Conservation (phyloP, 2,329 filamentous ascomycete genomes). For the Orbilia javanica region DNA sequence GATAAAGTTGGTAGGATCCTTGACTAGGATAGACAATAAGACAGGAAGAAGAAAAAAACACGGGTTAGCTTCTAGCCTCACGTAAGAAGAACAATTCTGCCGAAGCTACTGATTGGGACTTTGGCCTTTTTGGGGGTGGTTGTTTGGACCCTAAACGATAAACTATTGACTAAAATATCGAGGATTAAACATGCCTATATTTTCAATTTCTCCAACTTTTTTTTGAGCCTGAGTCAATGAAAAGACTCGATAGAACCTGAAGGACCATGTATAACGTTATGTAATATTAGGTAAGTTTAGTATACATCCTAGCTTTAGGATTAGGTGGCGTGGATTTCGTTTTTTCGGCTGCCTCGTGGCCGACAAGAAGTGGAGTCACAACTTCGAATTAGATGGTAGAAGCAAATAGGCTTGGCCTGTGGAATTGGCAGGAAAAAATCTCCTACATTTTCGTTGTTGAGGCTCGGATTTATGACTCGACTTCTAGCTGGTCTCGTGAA, state of each 20-base stretch:
- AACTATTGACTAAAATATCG: not conserved
- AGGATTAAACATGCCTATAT: not conserved
- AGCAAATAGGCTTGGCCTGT: not conserved
- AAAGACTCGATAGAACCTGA: not conserved
- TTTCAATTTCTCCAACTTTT: not conserved
- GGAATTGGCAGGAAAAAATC: not conserved
- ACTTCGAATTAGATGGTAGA: not conserved
- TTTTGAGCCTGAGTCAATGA: not conserved
- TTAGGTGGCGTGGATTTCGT: conserved; percentile 23
- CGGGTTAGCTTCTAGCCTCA: no score
- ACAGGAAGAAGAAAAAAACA: no score
- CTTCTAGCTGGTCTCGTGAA: not conserved
- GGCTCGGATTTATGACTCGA: conserved; percentile 15
- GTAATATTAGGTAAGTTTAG: conserved; percentile 3
- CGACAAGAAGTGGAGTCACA: conserved; percentile 7
- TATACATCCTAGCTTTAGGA: not conserved
- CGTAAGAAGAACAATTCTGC: not conserved
- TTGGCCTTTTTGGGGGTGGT: no score
- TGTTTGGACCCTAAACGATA: not conserved
- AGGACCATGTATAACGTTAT: conserved; percentile 8
- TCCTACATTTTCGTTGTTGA: not conserved
- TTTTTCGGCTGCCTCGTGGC: conserved; percentile 28
- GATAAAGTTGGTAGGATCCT: not conserved
- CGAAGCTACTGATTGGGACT: no score
- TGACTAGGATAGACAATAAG: not conserved